Percentiles rank a stretch among this genome's conserved stretches.
Evolutionary conservation across 2,329 filamentous ascomycete genomes (phyloP).

Genomic region (Xylariaceae sp.): DNA sequence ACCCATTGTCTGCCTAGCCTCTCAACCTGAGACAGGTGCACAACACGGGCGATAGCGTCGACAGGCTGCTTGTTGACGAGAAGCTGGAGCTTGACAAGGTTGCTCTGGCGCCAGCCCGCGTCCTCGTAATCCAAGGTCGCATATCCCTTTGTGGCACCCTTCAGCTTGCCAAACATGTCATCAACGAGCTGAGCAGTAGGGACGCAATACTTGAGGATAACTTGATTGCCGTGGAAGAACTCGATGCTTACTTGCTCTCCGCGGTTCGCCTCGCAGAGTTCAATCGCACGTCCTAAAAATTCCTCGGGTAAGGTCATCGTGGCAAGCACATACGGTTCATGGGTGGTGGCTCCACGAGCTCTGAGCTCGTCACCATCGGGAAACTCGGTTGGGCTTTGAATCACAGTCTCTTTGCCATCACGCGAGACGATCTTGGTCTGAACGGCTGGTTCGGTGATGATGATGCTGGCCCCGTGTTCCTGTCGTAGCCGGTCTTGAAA

Average conservation of each 20-base stretch:
- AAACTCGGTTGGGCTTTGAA: slow-evolving; percentile 85
- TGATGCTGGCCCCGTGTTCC: slow-evolving; percentile 91
- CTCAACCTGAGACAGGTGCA: slow-evolving; percentile 78
- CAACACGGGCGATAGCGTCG: slow-evolving; percentile 87
- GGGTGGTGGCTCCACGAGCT: slow-evolving; percentile 39
- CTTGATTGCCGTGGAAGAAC: slow-evolving; percentile 88
- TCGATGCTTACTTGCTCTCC: slow-evolving; percentile 83
- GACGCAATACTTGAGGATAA: slow-evolving; percentile 89
- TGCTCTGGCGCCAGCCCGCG: slow-evolving; percentile 75
- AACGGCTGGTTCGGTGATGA: slow-evolving; percentile 94
- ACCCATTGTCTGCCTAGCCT: slow-evolving; percentile 85
- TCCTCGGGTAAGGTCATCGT: slow-evolving; percentile 92
- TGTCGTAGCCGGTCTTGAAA: slow-evolving; percentile 93
- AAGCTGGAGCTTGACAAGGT: slow-evolving; percentile 83
- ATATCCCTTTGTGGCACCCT: slow-evolving; percentile 90
- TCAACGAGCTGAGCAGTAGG: slow-evolving; percentile 89
- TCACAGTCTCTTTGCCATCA: slow-evolving; percentile 71
- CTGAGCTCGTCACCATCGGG: slow-evolving; percentile 60
- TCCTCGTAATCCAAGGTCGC: slow-evolving; percentile 97
- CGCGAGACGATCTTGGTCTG: slow-evolving; percentile 81
- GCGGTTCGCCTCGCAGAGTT: slow-evolving; percentile 85
- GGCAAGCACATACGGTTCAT: slow-evolving; percentile 56
- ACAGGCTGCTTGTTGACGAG: slow-evolving; percentile 92
- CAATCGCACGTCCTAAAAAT: slow-evolving; percentile 90
- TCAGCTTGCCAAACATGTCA: slow-evolving; percentile 94